Base-by-base conservation (phyloP, 768 basidiomycete species). In the Aureoboletus auriporus region DNA sequence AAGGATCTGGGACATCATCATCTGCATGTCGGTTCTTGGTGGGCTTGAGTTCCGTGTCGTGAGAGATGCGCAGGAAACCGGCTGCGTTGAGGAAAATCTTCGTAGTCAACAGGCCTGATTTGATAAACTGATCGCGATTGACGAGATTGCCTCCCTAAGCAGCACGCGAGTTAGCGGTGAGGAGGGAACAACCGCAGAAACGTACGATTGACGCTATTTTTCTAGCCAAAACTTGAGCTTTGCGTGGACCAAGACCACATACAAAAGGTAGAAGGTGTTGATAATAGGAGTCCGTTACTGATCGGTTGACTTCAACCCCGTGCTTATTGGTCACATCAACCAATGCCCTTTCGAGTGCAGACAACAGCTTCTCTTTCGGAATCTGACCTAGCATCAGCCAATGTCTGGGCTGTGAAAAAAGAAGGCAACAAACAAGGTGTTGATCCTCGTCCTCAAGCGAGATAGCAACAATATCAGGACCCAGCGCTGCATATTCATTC, bases 281-380 rank as follows among this genome's bases (percentile, higher is more conserved):
- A 62, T 96, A 93, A 66, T 98, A 96, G 4, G 83, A 58, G 65
- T 97, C 92, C 2, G 83, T 82, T 14, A 93, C 84, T 30, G 92
- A 90, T 28, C 87, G 86, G 65, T 99, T 98, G 72, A 99, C 88
- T 64, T 98, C 94, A 39, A 98, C 93, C 28, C 96, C 96, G 52
- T 94, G 85, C 61, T 83, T 83, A 69, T 94, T 97, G 48, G 89
- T 86, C 26, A 90, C 75, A 64, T 97, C 94, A 48, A 96, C 90
- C 33, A 99, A 71, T 26, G 81, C 84, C 35, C 90, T 83, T 65
- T 99, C 96, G 35, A 96, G 80, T 1, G 84, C 81, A 6, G 75
- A 67, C 41, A 92, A 66, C 12, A 97, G 71, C 64, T 95, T 96
- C 58, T 96, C 94, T 53, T 72, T 75, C 0, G 94, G 84, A 36